A percentile compares a stretch with the other conserved stretches of the same genome.
Conservation (phyloP, 176 grass and related monocot species). For the Bolboschoenus planiculmis region DNA sequence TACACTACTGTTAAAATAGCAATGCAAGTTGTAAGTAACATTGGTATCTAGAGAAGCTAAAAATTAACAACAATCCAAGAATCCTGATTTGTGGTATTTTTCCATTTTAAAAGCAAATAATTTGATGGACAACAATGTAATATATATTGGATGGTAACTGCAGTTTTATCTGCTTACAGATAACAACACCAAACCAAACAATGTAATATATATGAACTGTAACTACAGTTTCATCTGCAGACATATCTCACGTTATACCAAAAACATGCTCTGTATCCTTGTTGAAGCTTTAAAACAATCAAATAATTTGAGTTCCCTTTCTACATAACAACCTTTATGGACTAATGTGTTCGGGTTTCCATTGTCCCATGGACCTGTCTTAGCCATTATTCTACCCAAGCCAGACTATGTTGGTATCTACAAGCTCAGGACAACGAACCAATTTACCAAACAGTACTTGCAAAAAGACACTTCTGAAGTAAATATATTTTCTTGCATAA, state of each 20-base stretch:
- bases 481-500: background rate
- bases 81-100: background rate
- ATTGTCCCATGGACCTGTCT: background rate
- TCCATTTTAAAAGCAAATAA: background rate
- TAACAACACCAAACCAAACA: too few species aligned
- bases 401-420: background rate
- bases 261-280: background rate
- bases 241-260: background rate
- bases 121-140: too few species aligned
- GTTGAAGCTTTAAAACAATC: background rate
- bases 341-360: background rate
- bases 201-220: background rate
- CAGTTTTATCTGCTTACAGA: too few species aligned
- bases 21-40: background rate
- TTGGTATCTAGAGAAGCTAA: background rate
- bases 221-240: background rate
- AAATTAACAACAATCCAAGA: background rate
- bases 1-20: background rate
- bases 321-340: background rate
- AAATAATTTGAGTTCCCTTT: background rate
- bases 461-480: background rate
- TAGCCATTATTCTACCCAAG: background rate
- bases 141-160: too few species aligned
- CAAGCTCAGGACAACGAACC: background rate
- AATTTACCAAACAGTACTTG: background rate